Conservation (phyloP, 345 rosid genomes). For the Populus davidiana region DNA sequence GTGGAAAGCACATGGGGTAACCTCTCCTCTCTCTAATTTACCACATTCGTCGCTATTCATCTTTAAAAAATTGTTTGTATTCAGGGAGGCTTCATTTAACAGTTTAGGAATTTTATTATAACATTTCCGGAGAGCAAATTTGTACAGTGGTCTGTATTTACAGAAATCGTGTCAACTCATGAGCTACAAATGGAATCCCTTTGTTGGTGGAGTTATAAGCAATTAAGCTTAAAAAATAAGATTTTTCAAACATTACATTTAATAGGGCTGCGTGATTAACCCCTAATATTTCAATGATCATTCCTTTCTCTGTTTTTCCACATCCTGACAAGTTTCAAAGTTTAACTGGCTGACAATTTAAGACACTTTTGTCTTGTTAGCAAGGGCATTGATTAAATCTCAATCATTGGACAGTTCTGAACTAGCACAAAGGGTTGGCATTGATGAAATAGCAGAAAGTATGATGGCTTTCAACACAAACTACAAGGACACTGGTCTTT, state of each 20-base stretch:
- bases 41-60: not conserved
- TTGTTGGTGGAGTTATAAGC: not conserved
- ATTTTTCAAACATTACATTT: not conserved
- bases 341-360: not conserved
- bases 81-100: not conserved
- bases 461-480: slow-evolving; percentile 99
- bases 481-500: slow-evolving; percentile 97
- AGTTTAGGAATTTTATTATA: not conserved
- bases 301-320: not conserved
- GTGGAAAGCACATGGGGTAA: slow-evolving; percentile 99
- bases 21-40: slow-evolving; percentile 8
- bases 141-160: not conserved
- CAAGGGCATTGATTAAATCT: not conserved
- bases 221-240: not conserved
- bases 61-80: not conserved
- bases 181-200: too few species aligned
- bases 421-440: slow-evolving; percentile 78
- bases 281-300: not conserved
- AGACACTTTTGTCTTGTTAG: not conserved
- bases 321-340: not conserved
- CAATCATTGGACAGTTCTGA: slow-evolving; percentile 57
- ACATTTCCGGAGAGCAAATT: not conserved
- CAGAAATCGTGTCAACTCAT: not conserved
- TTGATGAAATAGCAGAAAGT: slow-evolving; percentile 91
- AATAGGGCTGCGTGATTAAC: not conserved